phyloP scores from a whole-genome alignment of 257 asterid species.

The Solanum bulbocastanum region DNA sequence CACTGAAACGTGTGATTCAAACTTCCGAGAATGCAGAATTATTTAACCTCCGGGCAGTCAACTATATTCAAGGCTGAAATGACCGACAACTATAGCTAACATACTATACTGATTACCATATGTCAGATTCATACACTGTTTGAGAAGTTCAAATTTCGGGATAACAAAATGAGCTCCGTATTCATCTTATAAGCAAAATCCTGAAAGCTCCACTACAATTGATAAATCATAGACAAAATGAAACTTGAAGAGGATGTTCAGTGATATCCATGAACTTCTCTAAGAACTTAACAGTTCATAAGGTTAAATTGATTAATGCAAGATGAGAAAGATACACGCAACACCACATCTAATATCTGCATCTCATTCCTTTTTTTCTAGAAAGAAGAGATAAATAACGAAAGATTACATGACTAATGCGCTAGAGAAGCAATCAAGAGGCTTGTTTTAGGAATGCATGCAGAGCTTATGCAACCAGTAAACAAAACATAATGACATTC shows the following conservation, averaged over 20 bases:
- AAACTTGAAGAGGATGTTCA: background rate
- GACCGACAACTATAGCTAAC: background rate
- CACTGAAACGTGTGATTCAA: background rate
- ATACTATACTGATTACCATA: background rate
- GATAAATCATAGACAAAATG: background rate
- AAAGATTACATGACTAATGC: background rate
- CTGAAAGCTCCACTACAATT: background rate
- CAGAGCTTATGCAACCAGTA: background rate
- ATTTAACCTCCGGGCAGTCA: background rate
- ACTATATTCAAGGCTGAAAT: background rate
- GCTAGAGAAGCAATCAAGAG: background rate
- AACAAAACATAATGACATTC: background rate
- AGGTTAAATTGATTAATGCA: background rate
- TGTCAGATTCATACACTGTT: background rate
- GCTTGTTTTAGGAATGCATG: background rate
- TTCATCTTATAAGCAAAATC: background rate
- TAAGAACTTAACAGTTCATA: background rate
- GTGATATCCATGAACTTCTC: background rate
- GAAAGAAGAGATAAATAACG: background rate
- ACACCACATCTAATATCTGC: background rate
- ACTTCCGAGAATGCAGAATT: background rate
- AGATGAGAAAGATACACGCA: background rate
- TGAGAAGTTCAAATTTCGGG: background rate
- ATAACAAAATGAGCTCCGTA: background rate
- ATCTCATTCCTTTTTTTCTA: background rate